phyloP scores from a whole-genome alignment of 768 basidiomycete genomes.

The Suillus cothurnatus region DNA sequence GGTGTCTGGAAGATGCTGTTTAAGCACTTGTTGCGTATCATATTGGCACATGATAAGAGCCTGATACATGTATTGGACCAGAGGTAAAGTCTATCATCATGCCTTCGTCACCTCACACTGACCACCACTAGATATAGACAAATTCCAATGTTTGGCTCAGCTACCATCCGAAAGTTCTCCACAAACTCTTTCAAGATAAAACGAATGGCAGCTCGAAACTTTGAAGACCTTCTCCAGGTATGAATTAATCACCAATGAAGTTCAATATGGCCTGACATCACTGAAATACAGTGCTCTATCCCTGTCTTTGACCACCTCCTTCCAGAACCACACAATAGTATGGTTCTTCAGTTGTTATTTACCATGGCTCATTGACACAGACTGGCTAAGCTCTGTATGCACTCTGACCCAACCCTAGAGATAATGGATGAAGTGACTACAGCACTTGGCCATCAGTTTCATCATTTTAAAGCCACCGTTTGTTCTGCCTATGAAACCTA shows the following conservation, averaged over 20 bases:
- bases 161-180: background rate
- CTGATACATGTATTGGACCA: background rate
- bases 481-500: slow-evolving; percentile 29
- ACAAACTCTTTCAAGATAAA: background rate
- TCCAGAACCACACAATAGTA: slow-evolving; percentile 23
- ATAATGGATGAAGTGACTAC: slow-evolving; percentile 24
- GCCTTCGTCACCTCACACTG: background rate
- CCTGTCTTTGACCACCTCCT: slow-evolving; percentile 42
- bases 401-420: slow-evolving; percentile 24
- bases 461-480: slow-evolving; percentile 21
- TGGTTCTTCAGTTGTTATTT: slow-evolving; percentile 28
- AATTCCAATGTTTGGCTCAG: background rate
- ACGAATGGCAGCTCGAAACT: slow-evolving; percentile 36
- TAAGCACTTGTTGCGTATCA: background rate
- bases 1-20: background rate
- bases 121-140: background rate
- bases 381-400: slow-evolving; percentile 36
- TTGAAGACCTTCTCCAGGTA: slow-evolving; percentile 38
- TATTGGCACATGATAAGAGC: background rate
- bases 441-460: slow-evolving; percentile 24
- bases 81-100: background rate
- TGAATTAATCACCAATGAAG: background rate
- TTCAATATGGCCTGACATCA: too few species aligned
- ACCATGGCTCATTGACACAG: slow-evolving; percentile 36
- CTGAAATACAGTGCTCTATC: slow-evolving; percentile 29